phyloP scores from a whole-genome alignment of 768 basidiomycete species.

The Lentinula aciculospora region DNA sequence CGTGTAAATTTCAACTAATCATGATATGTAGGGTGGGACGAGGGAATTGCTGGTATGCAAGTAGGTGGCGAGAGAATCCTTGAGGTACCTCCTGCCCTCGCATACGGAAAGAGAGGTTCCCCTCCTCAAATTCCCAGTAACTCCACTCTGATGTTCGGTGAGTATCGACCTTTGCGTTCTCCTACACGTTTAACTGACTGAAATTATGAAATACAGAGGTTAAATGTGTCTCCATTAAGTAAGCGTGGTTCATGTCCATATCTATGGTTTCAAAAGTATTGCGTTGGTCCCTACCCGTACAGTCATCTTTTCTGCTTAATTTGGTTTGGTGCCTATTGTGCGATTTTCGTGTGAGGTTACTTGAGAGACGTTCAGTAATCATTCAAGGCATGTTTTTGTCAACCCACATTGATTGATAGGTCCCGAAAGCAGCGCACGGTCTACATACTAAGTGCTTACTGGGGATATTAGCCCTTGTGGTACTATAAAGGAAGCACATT shows the following conservation, averaged over 20 bases:
- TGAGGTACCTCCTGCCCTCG: constrained; percentile 66
- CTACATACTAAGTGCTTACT: no score
- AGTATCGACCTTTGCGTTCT: constrained; percentile 18
- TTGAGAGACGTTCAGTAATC: no score
- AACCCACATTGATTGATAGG: no score
- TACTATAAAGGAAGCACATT: no score
- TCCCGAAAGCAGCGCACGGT: no score
- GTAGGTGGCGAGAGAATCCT: constrained; percentile 83
- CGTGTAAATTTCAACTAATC: not conserved
- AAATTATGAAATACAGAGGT: constrained; percentile 2
- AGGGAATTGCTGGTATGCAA: constrained; percentile 90
- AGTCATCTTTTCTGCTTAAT: not conserved
- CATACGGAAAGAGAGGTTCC: constrained; percentile 57
- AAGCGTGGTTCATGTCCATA: not conserved
- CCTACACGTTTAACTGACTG: not conserved
- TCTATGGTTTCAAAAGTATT: constrained; percentile 2
- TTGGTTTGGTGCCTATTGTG: not conserved
- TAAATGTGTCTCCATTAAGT: constrained; percentile 6
- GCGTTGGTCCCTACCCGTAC: not conserved
- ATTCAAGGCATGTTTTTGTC: no score
- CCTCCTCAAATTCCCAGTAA: constrained; percentile 64
- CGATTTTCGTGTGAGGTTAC: not conserved
- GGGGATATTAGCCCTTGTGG: no score
- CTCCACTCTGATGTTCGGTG: constrained; percentile 80
- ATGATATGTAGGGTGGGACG: constrained; percentile 68